A percentile compares a stretch with the other conserved stretches of the same genome.
Evolutionary conservation across 139 green algal genomes (phyloP).

Genomic region (Tetradesmus lagerheimii): DNA sequence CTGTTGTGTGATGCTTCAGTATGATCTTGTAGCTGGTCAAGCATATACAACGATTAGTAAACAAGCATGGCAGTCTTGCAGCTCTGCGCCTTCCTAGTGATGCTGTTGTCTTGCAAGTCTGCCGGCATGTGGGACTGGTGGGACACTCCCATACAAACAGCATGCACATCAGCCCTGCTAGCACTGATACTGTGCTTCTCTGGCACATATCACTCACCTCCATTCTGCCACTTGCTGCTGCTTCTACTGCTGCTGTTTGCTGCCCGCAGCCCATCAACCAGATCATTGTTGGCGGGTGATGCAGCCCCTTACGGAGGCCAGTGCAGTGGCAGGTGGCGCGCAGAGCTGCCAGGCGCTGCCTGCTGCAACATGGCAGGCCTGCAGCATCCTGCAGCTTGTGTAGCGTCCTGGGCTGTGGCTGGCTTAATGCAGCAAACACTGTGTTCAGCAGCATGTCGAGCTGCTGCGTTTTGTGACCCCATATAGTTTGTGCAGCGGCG

Average conservation of each 20-base stretch:
- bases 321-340: background rate
- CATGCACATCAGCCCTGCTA: too few species aligned
- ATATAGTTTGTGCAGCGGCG: background rate
- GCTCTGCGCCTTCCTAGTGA: background rate
- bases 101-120: background rate
- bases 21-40: too few species aligned
- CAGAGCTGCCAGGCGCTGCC: background rate
- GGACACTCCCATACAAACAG: background rate
- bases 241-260: background rate
- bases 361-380: background rate
- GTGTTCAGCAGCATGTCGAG: background rate
- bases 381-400: background rate
- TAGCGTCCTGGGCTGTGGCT: background rate
- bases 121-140: background rate
- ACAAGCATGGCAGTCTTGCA: background rate
- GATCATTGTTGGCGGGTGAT: slow-evolving; percentile 84
- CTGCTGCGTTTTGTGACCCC: background rate
- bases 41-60: too few species aligned
- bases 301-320: background rate
- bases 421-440: background rate
- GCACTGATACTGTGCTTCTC: too few species aligned
- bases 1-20: background rate
- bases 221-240: background rate
- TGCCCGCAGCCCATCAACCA: slow-evolving; percentile 87
- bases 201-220: background rate